phyloP scores from a whole-genome alignment of 1,139 yeast genomes.

The Pichia sp. region DNA sequence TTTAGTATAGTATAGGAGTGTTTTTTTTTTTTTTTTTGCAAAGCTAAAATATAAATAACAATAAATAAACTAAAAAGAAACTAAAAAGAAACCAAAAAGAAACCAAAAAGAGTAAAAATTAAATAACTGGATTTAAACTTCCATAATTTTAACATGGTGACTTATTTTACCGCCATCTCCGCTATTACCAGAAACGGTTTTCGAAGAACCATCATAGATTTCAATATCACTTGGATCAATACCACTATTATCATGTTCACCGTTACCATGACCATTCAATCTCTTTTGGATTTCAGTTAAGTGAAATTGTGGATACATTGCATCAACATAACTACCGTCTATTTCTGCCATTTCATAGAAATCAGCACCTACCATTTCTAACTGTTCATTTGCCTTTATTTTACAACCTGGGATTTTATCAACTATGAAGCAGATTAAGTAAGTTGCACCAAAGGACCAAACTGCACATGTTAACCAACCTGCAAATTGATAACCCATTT shows the following conservation, averaged over 20 bases:
- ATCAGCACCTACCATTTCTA: constrained; percentile 46
- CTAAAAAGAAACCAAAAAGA: neutral
- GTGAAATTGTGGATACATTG: constrained; percentile 12
- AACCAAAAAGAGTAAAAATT: neutral
- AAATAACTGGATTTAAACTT: neutral
- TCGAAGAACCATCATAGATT: constrained; percentile 5
- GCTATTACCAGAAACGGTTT: neutral
- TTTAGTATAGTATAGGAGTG: too few relatives aligned
- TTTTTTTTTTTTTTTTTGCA: too few relatives aligned
- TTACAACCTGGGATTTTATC: constrained; percentile 43
- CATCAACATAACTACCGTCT: constrained; percentile 20
- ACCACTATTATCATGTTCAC: neutral
- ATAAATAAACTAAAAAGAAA: neutral
- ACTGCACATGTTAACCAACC: constrained; percentile 34
- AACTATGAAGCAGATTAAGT: constrained; percentile 36
- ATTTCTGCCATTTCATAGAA: constrained; percentile 33
- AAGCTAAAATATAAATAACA: too few relatives aligned
- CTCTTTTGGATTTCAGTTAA: constrained; percentile 4
- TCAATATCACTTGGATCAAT: constrained; percentile 5
- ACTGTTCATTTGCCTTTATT: constrained; percentile 38
- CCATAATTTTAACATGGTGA: neutral
- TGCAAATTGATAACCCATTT: constrained; percentile 46
- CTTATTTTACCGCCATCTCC: neutral
- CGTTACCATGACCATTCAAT: constrained; percentile 2
- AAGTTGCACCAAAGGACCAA: constrained; percentile 40